Percentiles rank a stretch among this genome's conserved stretches.
Evolutionary conservation across 2,329 filamentous ascomycete genomes (phyloP).

Genomic region (Fusarium tuaranense): DNA sequence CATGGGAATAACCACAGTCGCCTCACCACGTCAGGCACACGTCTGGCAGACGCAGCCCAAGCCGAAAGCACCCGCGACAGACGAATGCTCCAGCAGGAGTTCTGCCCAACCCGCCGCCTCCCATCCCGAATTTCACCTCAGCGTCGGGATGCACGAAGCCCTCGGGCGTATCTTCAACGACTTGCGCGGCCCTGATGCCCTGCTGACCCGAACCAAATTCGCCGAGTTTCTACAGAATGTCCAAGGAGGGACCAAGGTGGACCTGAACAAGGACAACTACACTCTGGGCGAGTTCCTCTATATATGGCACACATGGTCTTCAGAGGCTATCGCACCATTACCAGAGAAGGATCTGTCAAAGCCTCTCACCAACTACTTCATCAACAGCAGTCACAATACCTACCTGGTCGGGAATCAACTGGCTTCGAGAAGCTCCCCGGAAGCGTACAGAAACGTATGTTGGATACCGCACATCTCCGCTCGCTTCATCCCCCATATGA

Average conservation of each 20-base stretch:
- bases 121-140: constrained; percentile 55
- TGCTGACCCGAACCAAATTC: constrained; percentile 54
- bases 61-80: constrained; percentile 29
- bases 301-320: constrained; percentile 58
- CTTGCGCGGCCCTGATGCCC: constrained; percentile 51
- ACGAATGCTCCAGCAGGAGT: constrained; percentile 44
- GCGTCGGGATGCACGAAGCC: constrained; percentile 60
- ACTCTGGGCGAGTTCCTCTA: constrained; percentile 63
- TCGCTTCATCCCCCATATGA: neutral
- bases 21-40: constrained; percentile 44
- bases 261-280: constrained; percentile 57
- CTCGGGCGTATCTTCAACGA: constrained; percentile 61
- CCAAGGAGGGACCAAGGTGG: constrained; percentile 58
- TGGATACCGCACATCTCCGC: neutral
- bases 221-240: constrained; percentile 60
- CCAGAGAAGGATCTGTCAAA: constrained; percentile 69
- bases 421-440: constrained; percentile 79
- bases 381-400: constrained; percentile 95
- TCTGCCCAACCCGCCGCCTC: constrained; percentile 24
- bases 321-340: constrained; percentile 58
- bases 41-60: constrained; percentile 26
- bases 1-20: constrained; percentile 49
- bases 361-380: constrained; percentile 90
- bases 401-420: constrained; percentile 91
- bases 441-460: constrained; percentile 81